Conservation (phyloP, 202 grass and related monocot species). For the Carex sylvatica region DNA sequence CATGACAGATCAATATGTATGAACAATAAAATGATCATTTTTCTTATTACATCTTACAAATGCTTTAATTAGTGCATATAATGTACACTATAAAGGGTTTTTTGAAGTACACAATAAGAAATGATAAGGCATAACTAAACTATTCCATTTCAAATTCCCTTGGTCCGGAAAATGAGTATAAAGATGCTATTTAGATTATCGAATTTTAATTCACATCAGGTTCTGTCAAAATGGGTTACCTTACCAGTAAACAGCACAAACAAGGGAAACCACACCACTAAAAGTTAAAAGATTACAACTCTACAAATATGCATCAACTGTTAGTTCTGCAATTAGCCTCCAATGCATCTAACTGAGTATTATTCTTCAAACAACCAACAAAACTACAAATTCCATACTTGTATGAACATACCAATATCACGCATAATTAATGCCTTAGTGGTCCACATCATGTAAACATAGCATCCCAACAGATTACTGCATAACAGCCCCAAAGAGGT, state of each 20-base stretch:
- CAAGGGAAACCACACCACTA: neutral
- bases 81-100: too few relatives aligned
- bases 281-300: neutral
- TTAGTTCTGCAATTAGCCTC: neutral
- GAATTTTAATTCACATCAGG: neutral
- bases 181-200: neutral
- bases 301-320: neutral
- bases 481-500: neutral
- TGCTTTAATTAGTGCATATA: neutral
- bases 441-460: neutral
- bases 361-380: neutral
- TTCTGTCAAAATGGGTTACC: too few relatives aligned
- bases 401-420: neutral
- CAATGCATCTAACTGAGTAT: neutral
- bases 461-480: neutral
- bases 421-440: neutral
- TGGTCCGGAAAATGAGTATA: neutral
- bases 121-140: neutral
- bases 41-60: neutral
- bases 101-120: neutral
- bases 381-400: neutral
- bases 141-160: neutral
- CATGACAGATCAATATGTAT: too few relatives aligned
- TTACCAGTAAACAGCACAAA: neutral
- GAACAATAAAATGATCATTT: neutral